Base-by-base conservation (phyloP, 2,329 filamentous ascomycete genomes). In the Ascochyta rabiei region DNA sequence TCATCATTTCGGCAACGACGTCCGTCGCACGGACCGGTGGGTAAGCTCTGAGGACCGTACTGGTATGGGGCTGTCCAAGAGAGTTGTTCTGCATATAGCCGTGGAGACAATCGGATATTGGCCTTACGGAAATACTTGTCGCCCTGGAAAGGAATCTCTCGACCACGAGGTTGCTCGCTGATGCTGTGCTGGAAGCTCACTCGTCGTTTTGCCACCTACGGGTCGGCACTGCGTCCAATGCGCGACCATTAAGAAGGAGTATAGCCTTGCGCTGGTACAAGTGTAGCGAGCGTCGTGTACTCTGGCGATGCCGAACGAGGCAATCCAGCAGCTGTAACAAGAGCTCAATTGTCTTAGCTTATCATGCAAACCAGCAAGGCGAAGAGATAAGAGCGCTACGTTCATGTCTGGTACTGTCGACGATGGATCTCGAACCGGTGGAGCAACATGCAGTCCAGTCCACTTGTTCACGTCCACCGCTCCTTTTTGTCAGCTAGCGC, bases 1-100 rank as follows among this genome's bases (percentile, higher is more conserved):
- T 43, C 48, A 48, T 53, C 37, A 51, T 61, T 59, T 53, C 53
- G 48, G 41, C 50, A 48, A 48, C 56, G 38, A 48, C 35, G 37
- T 42, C 49, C 37, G 56, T 53, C 33, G 56, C 58, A 57, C 44
- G 41, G 35, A 41, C 53, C 44, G 30, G 33, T 44, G 42, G 48
- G 30, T 45, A 43, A 42, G 43, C 33, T 21, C 21, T 38, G 43
- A 48, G n/a, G n/a, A n/a, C n/a, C n/a, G 38, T 30, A 45, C 38
- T 39, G 48, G 48, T 35, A 33, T 31, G 41, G 21, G 26, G 46
- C 35, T 37, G 42, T 26, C 37, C 37, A 55, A 42, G 46, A 41
- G 52, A 12, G 18, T 44, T 39, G 19, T 54, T 42, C 52, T 50
- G 42, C 41, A 43, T 50, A 55, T 47, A 50, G 52, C 46, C 47